Percentiles rank a stretch among this genome's conserved stretches.
phyloP scores from a whole-genome alignment of 2,329 filamentous ascomycete genomes.

The Paracoccidioides lutzii region DNA sequence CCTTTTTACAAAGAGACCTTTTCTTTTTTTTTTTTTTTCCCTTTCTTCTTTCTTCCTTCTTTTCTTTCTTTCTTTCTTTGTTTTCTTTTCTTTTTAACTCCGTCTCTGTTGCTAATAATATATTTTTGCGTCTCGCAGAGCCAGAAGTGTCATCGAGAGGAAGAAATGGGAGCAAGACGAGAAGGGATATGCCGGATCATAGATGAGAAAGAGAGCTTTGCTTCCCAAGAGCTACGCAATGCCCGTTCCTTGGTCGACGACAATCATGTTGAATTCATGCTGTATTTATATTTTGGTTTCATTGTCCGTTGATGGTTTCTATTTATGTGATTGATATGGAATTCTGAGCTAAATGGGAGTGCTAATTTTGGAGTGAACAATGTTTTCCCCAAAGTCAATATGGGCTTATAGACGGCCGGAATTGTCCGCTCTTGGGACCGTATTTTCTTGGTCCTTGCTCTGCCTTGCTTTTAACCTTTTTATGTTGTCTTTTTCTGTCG shows the following conservation, averaged over 20 bases:
- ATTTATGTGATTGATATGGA: background rate
- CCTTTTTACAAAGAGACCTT: no score
- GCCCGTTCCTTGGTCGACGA: background rate
- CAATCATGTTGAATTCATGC: background rate
- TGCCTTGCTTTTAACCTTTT: no score
- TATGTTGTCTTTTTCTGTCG: no score
- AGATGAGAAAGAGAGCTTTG: conserved; percentile 8
- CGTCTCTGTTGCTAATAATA: background rate
- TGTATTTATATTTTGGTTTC: background rate
- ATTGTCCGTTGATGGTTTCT: background rate
- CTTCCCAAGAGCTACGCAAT: background rate
- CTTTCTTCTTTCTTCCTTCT: no score
- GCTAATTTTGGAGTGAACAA: no score
- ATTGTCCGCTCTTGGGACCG: no score
- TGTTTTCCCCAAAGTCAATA: no score
- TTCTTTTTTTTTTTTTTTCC: no score
- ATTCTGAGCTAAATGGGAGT: background rate
- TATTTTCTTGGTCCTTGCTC: no score
- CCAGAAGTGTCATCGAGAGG: conserved; percentile 43
- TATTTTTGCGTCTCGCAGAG: conserved; percentile 22
- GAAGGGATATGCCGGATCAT: conserved; percentile 39
- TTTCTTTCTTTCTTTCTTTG: no score
- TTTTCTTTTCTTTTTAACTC: no score
- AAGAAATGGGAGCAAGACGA: conserved; percentile 50
- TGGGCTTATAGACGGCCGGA: no score